phyloP scores from a whole-genome alignment of 345 rosid species.

The Mercurialis annua region DNA sequence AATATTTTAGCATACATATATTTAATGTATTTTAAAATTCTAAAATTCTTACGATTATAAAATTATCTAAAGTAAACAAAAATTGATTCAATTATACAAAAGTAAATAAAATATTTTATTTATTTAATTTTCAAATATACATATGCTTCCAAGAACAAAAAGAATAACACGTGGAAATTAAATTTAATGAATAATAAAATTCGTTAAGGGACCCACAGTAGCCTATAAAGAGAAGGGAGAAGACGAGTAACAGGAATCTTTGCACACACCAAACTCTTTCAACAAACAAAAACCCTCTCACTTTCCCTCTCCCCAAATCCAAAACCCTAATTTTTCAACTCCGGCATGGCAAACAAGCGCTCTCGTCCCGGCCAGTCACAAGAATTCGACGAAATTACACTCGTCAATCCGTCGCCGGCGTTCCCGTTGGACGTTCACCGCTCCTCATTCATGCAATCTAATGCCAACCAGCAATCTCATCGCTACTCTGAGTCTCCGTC shows the following conservation, averaged over 20 bases:
- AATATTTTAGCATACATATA: too few species aligned
- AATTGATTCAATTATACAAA: too few species aligned
- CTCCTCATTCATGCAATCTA: not conserved
- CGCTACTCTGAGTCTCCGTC: too few species aligned
- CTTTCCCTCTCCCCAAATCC: not conserved
- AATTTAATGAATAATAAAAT: too few species aligned
- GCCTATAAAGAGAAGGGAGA: slow-evolving; percentile 27
- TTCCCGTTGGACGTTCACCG: slow-evolving; percentile 2
- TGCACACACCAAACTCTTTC: not conserved
- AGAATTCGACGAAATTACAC: slow-evolving; percentile 17
- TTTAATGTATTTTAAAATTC: too few species aligned
- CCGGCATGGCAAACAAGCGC: slow-evolving; percentile 37
- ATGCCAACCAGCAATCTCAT: slow-evolving; percentile 8
- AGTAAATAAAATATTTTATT: too few species aligned
- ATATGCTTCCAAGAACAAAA: too few species aligned
- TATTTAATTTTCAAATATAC: too few species aligned
- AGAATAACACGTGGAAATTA: too few species aligned
- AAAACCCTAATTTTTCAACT: not conserved
- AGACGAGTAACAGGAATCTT: not conserved
- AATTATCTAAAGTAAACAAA: too few species aligned
- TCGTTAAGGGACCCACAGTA: slow-evolving; percentile 31
- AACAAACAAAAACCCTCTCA: too few species aligned
- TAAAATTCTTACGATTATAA: too few species aligned
- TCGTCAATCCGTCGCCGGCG: not conserved
- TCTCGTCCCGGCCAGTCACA: slow-evolving; percentile 26